A percentile compares a stretch with the other conserved stretches of the same genome.
These are phyloP conservation scores for Iris pallida DNA, from an alignment of 116 monocot genomes.

Conservation along the genomic window DNA sequence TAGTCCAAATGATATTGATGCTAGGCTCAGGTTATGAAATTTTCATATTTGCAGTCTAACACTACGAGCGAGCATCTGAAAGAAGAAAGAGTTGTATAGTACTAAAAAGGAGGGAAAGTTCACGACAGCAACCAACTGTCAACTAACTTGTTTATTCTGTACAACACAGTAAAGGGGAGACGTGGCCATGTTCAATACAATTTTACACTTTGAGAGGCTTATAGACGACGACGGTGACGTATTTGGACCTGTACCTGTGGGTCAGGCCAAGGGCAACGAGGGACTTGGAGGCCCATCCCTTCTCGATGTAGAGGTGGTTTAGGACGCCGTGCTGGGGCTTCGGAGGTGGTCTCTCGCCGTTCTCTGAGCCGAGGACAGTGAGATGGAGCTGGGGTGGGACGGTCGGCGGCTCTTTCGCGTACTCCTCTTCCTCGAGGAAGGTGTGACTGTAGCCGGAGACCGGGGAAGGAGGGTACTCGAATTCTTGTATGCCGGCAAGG, in stretches of 20 bases:
- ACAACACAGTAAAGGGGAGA: too few species aligned
- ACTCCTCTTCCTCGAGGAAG: constrained; percentile 55
- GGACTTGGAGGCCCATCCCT: constrained; percentile 57
- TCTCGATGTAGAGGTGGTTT: constrained; percentile 78
- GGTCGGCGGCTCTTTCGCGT: constrained; percentile 68
- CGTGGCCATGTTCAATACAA: neutral
- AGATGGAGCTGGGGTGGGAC: constrained; percentile 74
- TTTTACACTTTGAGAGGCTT: constrained; percentile 30
- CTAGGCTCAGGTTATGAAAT: too few species aligned
- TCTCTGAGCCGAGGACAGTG: constrained; percentile 38
- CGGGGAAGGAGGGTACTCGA: constrained; percentile 65
- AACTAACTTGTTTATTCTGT: too few species aligned
- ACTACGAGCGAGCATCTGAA: too few species aligned
- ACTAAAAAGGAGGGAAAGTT: too few species aligned
- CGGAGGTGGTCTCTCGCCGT: constrained; percentile 16
- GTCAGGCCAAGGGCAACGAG: constrained; percentile 70
- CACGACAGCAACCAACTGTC: too few species aligned
- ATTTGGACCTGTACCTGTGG: constrained; percentile 71
- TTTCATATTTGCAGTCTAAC: too few species aligned
- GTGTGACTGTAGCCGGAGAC: constrained; percentile 46
- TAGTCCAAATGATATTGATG: too few species aligned
- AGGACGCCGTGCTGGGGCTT: constrained; percentile 71
- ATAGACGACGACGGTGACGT: constrained; percentile 74
- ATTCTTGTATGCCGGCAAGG: constrained; percentile 54
- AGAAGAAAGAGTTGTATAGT: too few species aligned